Conservation (phyloP, 805 yeast species). For the Wickerhamia fluorescens region DNA sequence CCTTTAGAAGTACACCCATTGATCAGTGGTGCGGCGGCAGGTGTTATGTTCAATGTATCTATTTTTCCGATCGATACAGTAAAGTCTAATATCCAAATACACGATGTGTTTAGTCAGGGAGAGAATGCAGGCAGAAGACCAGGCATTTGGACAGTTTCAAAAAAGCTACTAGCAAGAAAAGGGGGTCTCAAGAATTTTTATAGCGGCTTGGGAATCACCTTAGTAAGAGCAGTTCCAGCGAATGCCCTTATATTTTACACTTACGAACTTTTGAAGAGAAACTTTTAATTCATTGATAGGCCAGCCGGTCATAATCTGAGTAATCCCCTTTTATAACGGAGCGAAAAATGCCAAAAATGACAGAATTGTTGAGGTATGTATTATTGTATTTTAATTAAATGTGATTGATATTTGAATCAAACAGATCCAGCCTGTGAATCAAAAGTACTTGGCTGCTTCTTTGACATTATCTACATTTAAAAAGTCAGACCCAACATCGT, state of each 20-base stretch:
- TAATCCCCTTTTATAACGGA: not conserved
- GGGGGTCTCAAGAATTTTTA: constrained; percentile 72
- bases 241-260: constrained; percentile 80
- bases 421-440: not conserved
- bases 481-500: constrained; percentile 45
- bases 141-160: constrained; percentile 1
- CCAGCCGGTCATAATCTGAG: not conserved
- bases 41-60: constrained; percentile 70
- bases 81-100: constrained; percentile 79
- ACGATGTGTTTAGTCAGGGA: constrained; percentile 13
- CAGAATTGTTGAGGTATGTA: too few species aligned
- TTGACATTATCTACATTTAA: constrained; percentile 57
- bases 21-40: constrained; percentile 81
- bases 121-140: not conserved
- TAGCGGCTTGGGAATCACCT: constrained; percentile 78
- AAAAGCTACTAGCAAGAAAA: constrained; percentile 11
- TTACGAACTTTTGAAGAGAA: constrained; percentile 56
- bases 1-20: constrained; percentile 28
- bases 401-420: too few species aligned
- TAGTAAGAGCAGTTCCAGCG: constrained; percentile 80
- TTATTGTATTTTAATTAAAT: too few species aligned
- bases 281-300: constrained; percentile 15
- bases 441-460: constrained; percentile 19
- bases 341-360: not conserved
- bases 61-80: constrained; percentile 88